Evolutionary conservation across 1,139 yeast species (phyloP), one percentile per base, ranked within the genome.

Genomic region (Saccharomyces hybrid): DNA sequence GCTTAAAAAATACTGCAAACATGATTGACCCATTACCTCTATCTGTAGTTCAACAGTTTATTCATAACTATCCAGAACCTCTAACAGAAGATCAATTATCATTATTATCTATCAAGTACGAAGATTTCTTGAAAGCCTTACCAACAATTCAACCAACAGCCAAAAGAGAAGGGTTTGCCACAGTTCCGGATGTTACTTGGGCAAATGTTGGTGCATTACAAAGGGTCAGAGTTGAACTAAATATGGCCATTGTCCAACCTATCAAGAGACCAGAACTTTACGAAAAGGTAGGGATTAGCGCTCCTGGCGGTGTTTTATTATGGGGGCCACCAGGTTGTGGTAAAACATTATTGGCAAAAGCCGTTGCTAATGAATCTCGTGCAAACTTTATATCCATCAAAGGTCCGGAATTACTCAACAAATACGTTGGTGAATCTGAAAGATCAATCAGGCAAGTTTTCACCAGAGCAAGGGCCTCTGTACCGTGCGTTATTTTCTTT

Each of bases 321-420:
- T 93, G 99, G 99, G 99, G 99, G 0, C 99, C 99, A 1, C 99
- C 99, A 2, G 99, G 99, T 25, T 93, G 98, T 74, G 99, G 99
- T 78, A 93, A 93, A 68, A 93, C 99, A 0, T 76, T 93, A 54
- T 75, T 93, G 51, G 99, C 98, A 1, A 93, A 93, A 66, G 99
- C 98, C 0, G 98, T 93, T 9, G 99, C 99, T 13, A 91, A 93
- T 68, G 98, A 93, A 71, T 88, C 96, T 1, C 80, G 95, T 54
- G 98, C 98, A 7, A 93, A 93, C 68, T 93, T 93, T 70, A 93
- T 93, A 48, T 88, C 96, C 7, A 90, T 93, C 46, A 85, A 95
- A 60, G 99, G 99, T 1, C 98, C 99, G 0, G 99, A 93, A 69
- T 73, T 93, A 54, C 76, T 93, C 57, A 93, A 93, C 69, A 93